Base-by-base conservation (phyloP, 1,139 yeast species). In the Suhomyces atakaporum region DNA sequence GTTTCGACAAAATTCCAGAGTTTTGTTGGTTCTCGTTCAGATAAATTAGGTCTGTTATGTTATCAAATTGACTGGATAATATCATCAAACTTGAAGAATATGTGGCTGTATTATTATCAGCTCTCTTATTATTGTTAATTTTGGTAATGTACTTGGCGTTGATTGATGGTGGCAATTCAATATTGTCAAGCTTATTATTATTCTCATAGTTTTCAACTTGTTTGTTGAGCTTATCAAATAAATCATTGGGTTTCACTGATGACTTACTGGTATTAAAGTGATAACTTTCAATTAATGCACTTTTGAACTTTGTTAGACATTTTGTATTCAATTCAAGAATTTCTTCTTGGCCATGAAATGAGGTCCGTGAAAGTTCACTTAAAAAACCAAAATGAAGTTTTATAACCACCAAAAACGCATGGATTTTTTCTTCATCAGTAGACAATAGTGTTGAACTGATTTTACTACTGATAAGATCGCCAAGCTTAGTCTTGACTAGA, bases 121-220 rank as follows among this genome's bases (percentile, higher is more conserved):
- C 12, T 11, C 28, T 12, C n/a, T 25, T 19, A 5, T 21, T 27
- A 10, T 25, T 25, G 3, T 39, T 25, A 8, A 51, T 23, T n/a
- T 44, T 52, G 1, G 56, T 49, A 9, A 68, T 45, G 24, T 58
- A 61, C 14, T 45, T 53, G 1, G 69, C 70, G 44, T 69, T 59
- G 8, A 70, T 62, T 37, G 61, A 55, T 1, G 67, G 62, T 1
- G 75, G 75, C n/a, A 70, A 50, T 33, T 66, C 64, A 16, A 70
- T 58, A 20, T 59, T 51, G 35, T 70, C 74, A 2, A 69, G 45
- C 24, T 47, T 54, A 39, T 68, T 68, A 7, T 25, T 30, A 9
- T n/a, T 20, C 7, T 23, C 25, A 7, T 21, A 12, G 12, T 15
- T 21, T 15, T 16, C 18, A 11, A 26, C 12, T 14, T 29, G 28